Evolutionary conservation across 352 stramenopile species (phyloP).

Genomic region (Phytophthora ohioensis): DNA sequence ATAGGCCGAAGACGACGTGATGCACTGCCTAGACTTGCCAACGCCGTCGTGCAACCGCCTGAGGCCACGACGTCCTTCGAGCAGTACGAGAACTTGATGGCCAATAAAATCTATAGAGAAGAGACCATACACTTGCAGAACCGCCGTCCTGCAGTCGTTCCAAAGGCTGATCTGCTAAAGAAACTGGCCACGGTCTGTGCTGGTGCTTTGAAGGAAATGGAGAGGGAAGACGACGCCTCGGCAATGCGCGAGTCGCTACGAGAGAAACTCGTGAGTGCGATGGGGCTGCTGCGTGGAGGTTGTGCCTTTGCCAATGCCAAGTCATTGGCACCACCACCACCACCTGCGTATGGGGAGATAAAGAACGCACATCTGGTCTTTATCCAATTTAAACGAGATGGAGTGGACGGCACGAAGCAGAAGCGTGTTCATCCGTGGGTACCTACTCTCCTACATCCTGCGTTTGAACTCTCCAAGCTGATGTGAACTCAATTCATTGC

Average conservation of each 20-base stretch:
- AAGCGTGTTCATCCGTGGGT: slow-evolving; percentile 39
- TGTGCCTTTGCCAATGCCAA: slow-evolving; percentile 39
- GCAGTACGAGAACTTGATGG: slow-evolving; percentile 60
- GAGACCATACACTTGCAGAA: slow-evolving; percentile 50
- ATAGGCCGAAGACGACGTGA: slow-evolving; percentile 5
- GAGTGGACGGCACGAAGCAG: slow-evolving; percentile 3
- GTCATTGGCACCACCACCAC: not conserved
- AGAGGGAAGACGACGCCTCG: slow-evolving; percentile 6
- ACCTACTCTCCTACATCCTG: not conserved
- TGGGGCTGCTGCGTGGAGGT: slow-evolving; percentile 42
- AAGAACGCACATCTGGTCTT: slow-evolving; percentile 77
- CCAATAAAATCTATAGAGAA: slow-evolving; percentile 49
- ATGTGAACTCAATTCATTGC: not conserved
- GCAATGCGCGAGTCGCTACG: slow-evolving; percentile 19
- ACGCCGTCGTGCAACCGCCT: slow-evolving; percentile 8
- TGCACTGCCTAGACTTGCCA: slow-evolving; percentile 18
- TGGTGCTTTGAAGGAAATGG: slow-evolving; percentile 26
- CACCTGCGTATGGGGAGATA: slow-evolving; percentile 32
- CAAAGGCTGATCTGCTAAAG: slow-evolving; percentile 39
- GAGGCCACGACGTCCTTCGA: slow-evolving; percentile 34
- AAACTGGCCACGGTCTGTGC: slow-evolving; percentile 41
- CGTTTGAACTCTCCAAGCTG: not conserved
- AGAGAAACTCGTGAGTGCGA: slow-evolving; percentile 37
- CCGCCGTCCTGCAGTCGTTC: slow-evolving; percentile 50
- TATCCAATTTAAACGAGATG: slow-evolving; percentile 54